These are phyloP conservation scores for Peniophora sp. DNA, from an alignment of 1,284 basidiomycete genomes.

Conservation along the genomic window DNA sequence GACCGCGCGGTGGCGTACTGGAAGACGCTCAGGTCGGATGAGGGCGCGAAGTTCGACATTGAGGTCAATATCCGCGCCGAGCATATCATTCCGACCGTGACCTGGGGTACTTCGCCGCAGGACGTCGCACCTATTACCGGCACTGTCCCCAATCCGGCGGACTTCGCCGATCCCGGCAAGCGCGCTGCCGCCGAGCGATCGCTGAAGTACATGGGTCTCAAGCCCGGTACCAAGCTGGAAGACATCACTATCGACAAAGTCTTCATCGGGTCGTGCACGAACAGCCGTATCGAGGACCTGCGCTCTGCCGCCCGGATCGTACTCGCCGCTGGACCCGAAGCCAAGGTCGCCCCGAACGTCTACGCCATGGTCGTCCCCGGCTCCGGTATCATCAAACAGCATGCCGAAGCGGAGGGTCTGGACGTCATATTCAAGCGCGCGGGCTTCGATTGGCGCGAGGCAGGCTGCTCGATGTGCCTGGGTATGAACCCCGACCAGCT, in stretches of 20 bases:
- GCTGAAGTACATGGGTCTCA: constrained; percentile 88
- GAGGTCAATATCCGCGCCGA: constrained; percentile 81
- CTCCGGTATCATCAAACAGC: constrained; percentile 90
- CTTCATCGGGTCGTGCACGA: constrained; percentile 96
- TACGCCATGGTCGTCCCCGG: constrained; percentile 95
- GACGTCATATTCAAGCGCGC: constrained; percentile 89
- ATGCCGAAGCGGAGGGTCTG: constrained; percentile 90
- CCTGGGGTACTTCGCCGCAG: constrained; percentile 95
- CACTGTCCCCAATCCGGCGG: constrained; percentile 73
- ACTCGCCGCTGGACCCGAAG: constrained; percentile 65
- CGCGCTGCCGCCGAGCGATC: constrained; percentile 74
- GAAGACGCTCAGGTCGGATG: constrained; percentile 80
- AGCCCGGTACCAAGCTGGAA: constrained; percentile 78
- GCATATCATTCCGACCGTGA: constrained; percentile 91
- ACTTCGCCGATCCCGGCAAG: constrained; percentile 59
- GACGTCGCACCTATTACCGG: constrained; percentile 88
- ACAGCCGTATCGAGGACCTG: constrained; percentile 93
- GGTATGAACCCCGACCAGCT: constrained; percentile 98
- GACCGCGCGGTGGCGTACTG: constrained; percentile 86
- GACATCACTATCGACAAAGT: constrained; percentile 87
- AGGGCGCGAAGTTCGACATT: constrained; percentile 85
- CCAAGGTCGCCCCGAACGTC: constrained; percentile 75
- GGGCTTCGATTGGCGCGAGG: constrained; percentile 97
- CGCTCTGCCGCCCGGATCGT: constrained; percentile 85
- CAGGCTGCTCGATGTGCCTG: constrained; percentile 96